Conservation (phyloP, 805 yeast species). For the Wickerhamiella dianesei region DNA sequence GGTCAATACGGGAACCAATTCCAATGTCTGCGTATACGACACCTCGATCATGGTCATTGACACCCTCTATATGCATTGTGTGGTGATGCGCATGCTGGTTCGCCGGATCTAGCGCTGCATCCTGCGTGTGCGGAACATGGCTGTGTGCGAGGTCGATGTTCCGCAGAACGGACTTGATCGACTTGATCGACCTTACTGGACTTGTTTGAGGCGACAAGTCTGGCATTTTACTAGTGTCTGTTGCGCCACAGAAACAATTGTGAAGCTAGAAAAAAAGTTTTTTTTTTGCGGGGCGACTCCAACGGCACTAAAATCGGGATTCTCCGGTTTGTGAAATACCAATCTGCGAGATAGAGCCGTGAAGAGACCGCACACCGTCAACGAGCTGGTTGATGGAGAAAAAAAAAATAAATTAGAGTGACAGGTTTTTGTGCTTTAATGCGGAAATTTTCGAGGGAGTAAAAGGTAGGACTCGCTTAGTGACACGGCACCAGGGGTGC, state of each 20-base stretch:
- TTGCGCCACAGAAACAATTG: too few species aligned
- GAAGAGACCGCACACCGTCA: too few species aligned
- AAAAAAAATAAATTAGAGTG: background rate
- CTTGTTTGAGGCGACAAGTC: background rate
- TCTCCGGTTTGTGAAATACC: too few species aligned
- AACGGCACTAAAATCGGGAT: too few species aligned
- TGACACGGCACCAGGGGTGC: background rate
- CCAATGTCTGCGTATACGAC: conserved; percentile 13
- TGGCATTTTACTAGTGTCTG: background rate
- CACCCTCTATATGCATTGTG: conserved; percentile 18
- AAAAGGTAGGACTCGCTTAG: background rate
- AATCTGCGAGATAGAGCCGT: too few species aligned
- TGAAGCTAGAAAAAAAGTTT: too few species aligned
- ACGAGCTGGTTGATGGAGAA: too few species aligned
- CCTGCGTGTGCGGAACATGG: conserved; percentile 14
- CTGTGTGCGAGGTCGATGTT: conserved; percentile 14
- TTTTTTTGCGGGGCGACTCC: too few species aligned
- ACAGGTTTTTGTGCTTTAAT: background rate
- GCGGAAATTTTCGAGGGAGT: background rate
- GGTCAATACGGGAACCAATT: conserved; percentile 13
- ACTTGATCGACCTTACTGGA: background rate
- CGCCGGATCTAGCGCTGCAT: conserved; percentile 24
- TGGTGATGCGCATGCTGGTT: conserved; percentile 25
- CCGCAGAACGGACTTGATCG: conserved; percentile 1
- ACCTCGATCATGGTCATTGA: conserved; percentile 18